Evolutionary conservation across 768 basidiomycete genomes (phyloP).

Genomic region (Kwoniella mangroviensis): DNA sequence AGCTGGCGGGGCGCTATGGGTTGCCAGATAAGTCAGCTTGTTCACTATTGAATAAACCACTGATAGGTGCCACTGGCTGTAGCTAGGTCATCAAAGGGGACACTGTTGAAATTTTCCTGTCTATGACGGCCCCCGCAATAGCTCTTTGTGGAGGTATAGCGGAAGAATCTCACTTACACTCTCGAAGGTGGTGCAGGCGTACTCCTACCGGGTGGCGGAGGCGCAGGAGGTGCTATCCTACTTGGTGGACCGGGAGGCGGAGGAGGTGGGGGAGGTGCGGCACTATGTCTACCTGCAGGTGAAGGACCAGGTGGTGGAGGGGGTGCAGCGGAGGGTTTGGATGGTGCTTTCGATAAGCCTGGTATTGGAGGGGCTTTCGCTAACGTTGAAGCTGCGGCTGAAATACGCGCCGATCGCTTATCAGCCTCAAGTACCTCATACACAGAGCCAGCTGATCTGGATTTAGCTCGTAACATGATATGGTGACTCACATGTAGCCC

Average conservation of each 20-base stretch:
- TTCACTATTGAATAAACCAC: neutral
- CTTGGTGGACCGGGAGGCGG: slow-evolving; percentile 46
- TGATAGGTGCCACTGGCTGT: too few species aligned
- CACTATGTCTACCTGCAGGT: slow-evolving; percentile 24
- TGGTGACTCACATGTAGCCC: slow-evolving; percentile 27
- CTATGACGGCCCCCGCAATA: too few species aligned
- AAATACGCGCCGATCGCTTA: slow-evolving; percentile 22
- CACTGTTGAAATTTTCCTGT: too few species aligned
- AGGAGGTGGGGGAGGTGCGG: slow-evolving; percentile 43
- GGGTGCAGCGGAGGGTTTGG: slow-evolving; percentile 36
- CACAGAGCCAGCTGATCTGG: neutral
- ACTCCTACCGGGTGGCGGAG: slow-evolving; percentile 38
- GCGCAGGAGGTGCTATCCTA: slow-evolving; percentile 51
- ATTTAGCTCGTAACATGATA: too few species aligned
- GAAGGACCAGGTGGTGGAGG: slow-evolving; percentile 42
- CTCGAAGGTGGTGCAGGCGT: slow-evolving; percentile 50
- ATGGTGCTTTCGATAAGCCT: slow-evolving; percentile 56
- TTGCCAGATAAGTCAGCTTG: neutral
- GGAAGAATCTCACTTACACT: slow-evolving; percentile 25
- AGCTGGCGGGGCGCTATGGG: neutral
- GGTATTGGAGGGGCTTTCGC: slow-evolving; percentile 47
- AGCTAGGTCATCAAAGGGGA: too few species aligned
- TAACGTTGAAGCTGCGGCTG: slow-evolving; percentile 68
- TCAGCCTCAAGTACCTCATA: neutral
- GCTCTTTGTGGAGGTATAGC: neutral